Conservation (phyloP, 192 early-diverging fungal species). For the Coemansia sp. region DNA sequence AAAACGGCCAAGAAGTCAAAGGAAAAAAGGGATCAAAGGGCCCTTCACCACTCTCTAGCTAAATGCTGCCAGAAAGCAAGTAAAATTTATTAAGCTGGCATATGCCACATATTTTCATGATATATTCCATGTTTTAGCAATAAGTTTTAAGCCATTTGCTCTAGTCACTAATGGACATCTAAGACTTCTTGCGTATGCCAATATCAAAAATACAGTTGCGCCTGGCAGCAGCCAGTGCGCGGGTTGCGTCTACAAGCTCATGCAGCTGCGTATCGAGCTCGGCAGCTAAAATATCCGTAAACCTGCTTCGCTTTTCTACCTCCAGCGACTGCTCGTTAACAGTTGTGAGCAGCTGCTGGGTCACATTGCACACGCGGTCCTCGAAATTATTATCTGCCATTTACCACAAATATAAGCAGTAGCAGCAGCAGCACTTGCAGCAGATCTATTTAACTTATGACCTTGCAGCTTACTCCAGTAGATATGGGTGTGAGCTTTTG, state of each 20-base stretch:
- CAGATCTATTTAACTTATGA: too few relatives aligned
- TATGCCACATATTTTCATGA: too few relatives aligned
- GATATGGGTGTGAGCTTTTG: not conserved
- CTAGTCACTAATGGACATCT: too few relatives aligned
- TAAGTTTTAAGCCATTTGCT: too few relatives aligned
- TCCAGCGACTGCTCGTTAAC: constrained; percentile 19
- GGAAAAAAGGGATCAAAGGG: too few relatives aligned
- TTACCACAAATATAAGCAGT: not conserved
- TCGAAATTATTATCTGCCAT: constrained; percentile 25
- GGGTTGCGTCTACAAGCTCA: constrained; percentile 30
- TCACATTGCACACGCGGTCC: constrained; percentile 26
- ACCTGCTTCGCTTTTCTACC: constrained; percentile 17
- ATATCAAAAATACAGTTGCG: constrained; percentile 34
- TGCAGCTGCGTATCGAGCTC: constrained; percentile 45
- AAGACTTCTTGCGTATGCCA: not conserved
- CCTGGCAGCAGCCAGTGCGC: constrained; percentile 21
- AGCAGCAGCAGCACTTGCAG: not conserved
- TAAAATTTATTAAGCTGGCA: too few relatives aligned
- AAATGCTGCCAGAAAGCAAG: too few relatives aligned
- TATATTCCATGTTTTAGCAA: too few relatives aligned
- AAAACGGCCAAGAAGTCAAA: too few relatives aligned
- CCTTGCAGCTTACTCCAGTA: not conserved
- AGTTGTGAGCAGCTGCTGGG: constrained; percentile 27
- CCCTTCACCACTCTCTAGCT: too few relatives aligned
- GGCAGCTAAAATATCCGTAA: constrained; percentile 20